Conservation (phyloP, 2,329 filamentous ascomycete species). For the Pseudocercospora cruenta region DNA sequence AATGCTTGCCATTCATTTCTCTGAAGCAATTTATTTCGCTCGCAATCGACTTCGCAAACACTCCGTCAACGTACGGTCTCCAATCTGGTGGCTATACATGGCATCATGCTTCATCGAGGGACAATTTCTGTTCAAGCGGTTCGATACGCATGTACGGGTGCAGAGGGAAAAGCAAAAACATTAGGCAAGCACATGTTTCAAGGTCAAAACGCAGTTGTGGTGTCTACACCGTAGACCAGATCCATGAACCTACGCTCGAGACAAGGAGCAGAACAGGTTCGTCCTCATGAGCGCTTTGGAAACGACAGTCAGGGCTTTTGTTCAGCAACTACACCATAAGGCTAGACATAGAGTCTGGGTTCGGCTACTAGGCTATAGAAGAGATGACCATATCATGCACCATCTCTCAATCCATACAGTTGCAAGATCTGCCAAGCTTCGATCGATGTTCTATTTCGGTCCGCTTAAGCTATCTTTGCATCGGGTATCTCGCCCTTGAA, state of each 20-base stretch:
- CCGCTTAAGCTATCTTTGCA: slow-evolving; percentile 5
- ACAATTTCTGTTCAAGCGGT: slow-evolving; percentile 51
- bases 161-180: slow-evolving; percentile 46
- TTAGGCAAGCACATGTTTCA: slow-evolving; percentile 27
- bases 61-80: slow-evolving; percentile 54
- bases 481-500: slow-evolving; percentile 33
- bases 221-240: neutral
- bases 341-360: neutral
- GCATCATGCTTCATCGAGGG: slow-evolving; percentile 58
- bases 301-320: neutral
- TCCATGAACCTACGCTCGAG: neutral
- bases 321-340: neutral
- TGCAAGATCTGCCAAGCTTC: neutral
- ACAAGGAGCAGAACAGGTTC: neutral
- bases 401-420: neutral
- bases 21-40: slow-evolving; percentile 61
- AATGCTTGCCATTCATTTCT: slow-evolving; percentile 66
- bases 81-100: slow-evolving; percentile 60
- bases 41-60: slow-evolving; percentile 53
- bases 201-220: neutral
- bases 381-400: neutral
- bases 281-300: neutral
- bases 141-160: slow-evolving; percentile 48
- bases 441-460: neutral
- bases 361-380: neutral